Base-by-base conservation (phyloP, 768 basidiomycete species). In the Leccinum barrowsii region DNA sequence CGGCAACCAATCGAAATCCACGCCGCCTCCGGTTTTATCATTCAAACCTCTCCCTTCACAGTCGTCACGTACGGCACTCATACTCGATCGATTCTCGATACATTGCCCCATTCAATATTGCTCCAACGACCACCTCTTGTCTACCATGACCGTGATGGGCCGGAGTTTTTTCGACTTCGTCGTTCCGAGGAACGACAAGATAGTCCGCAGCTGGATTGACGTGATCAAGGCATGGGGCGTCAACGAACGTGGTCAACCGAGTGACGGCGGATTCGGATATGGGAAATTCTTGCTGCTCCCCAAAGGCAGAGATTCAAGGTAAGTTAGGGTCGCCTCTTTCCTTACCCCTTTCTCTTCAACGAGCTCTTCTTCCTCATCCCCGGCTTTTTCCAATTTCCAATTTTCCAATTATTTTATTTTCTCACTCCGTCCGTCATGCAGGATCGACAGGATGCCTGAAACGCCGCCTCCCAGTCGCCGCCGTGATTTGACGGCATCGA, bases 241-340 rank as follows among this genome's bases (percentile, higher is more conserved):
- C 51, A 92, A 92, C 61, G 90, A 92, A 70, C 81, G 84, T 3
- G 90, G 90, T 0, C 87, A 89, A 71, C 90, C 90, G 22, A 88
- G 86, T 67, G 89, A 91, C 63, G 89, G 90, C 34, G 90, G 90
- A 1, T 92, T 92, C 68, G 90, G 89, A 15, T 92, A 88, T 72
- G 89, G 89, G 17, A 82, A 80, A 65, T 92, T 92, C 64, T 74
- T 71, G 44, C 65, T 90, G 3, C 70, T 80, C 54, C 71, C 78
- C 1, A 77, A 78, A 52, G 87, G 88, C 0, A 75, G 90, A 59
- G 85, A 90, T 65, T 85, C 85, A 0, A 77, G 78, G 87, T 55
- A 50, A 42, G 49, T 22, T 15, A 52, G 50, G 60, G 46, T 54
- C 37, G 40, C 52, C 30, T 26, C 24, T 2, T 7, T 19, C 26